A percentile compares a stretch with the other conserved stretches of the same genome.
phyloP scores from a whole-genome alignment of 2,329 filamentous ascomycete genomes.

The Penicillium rolfsii region DNA sequence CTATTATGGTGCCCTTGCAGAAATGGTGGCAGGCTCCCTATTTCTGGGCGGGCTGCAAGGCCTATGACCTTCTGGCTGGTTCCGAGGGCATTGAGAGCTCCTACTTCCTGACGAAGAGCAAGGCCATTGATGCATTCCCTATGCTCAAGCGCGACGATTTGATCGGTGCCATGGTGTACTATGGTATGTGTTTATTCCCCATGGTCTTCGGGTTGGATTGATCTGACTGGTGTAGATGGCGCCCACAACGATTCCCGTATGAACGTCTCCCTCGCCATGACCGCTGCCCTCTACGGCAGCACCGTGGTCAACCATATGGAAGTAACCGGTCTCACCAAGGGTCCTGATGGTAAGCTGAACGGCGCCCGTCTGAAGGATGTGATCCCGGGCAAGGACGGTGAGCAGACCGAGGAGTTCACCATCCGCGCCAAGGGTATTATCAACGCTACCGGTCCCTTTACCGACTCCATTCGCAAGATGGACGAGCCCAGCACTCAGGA shows the following conservation, averaged over 20 bases:
- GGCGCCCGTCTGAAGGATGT: slow-evolving; percentile 75
- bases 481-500: slow-evolving; percentile 73
- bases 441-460: slow-evolving; percentile 88
- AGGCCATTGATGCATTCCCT: slow-evolving; percentile 83
- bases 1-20: slow-evolving; percentile 80
- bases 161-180: slow-evolving; percentile 83
- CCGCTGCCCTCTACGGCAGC: slow-evolving; percentile 81
- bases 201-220: neutral
- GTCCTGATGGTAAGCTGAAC: slow-evolving; percentile 70
- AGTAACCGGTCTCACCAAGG: slow-evolving; percentile 75
- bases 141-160: slow-evolving; percentile 82
- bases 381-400: slow-evolving; percentile 67
- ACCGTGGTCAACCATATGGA: slow-evolving; percentile 84
- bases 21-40: slow-evolving; percentile 83
- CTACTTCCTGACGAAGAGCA: slow-evolving; percentile 84
- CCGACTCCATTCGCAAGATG: slow-evolving; percentile 81
- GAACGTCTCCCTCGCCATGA: slow-evolving; percentile 88
- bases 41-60: slow-evolving; percentile 72
- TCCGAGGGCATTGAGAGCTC: slow-evolving; percentile 86
- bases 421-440: slow-evolving; percentile 80
- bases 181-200: slow-evolving; percentile 55
- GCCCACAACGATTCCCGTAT: slow-evolving; percentile 91
- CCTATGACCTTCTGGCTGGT: slow-evolving; percentile 82
- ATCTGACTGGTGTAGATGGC: slow-evolving; percentile 60
- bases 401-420: slow-evolving; percentile 64